Conservation (phyloP, 257 asterid species). For the Solanum okadae region DNA sequence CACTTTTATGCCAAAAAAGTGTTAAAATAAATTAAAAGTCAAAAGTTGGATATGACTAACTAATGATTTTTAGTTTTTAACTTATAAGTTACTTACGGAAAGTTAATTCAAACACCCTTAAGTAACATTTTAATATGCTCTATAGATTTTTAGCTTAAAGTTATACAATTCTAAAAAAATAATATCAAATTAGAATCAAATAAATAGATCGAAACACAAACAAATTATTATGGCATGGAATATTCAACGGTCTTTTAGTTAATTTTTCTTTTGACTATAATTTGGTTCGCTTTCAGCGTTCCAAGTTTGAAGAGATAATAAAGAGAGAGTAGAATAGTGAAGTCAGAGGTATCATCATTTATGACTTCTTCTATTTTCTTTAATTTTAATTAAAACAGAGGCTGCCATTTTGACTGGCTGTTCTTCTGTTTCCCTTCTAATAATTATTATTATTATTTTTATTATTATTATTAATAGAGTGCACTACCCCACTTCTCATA, state of each 20-base stretch:
- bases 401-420: conserved; percentile 5
- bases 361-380: neutral
- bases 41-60: no score
- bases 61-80: fast-evolving
- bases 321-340: neutral
- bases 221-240: neutral
- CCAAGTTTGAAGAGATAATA: neutral
- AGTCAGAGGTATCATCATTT: neutral
- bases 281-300: neutral
- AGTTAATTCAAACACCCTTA: fast-evolving
- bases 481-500: neutral
- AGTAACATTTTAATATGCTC: no score
- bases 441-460: neutral
- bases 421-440: neutral
- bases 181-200: neutral
- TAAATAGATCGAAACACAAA: fast-evolving
- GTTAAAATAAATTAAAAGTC: no score
- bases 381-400: neutral
- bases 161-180: no score
- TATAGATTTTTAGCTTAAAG: neutral
- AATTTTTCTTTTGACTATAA: neutral
- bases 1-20: no score
- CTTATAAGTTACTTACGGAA: fast-evolving
- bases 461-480: neutral
- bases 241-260: conserved; percentile 1